phyloP scores from a whole-genome alignment of 73 alveolate genomes.

The Urostyla sp. region DNA sequence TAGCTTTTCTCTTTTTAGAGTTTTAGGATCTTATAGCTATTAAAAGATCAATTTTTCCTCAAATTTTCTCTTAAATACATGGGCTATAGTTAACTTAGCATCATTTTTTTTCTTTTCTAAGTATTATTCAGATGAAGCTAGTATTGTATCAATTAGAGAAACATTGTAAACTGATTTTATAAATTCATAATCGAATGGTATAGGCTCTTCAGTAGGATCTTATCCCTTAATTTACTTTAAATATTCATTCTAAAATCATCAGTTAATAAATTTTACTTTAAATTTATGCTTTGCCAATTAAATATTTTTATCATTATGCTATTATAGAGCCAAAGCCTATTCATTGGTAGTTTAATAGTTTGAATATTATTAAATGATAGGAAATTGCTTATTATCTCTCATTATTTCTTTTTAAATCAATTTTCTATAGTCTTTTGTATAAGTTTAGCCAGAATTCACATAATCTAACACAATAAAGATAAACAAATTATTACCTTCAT shows the following conservation, averaged over 20 bases:
- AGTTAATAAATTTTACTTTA: slow-evolving; percentile 1
- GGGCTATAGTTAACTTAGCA: slow-evolving; percentile 20
- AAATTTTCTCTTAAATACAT: slow-evolving; percentile 46
- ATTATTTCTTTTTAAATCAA: slow-evolving; percentile 5
- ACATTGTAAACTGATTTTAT: slow-evolving; percentile 23
- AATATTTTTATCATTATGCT: neutral
- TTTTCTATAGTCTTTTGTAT: slow-evolving; percentile 5
- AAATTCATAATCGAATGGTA: slow-evolving; percentile 9
- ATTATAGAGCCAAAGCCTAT: neutral
- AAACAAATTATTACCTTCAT: slow-evolving; percentile 6
- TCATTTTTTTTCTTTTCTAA: slow-evolving; percentile 34
- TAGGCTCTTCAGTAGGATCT: neutral
- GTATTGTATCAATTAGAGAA: slow-evolving; percentile 7
- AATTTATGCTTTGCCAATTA: neutral
- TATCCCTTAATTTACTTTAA: neutral
- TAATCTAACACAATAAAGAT: neutral
- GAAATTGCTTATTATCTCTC: neutral
- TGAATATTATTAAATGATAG: slow-evolving; percentile 5
- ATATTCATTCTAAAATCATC: neutral
- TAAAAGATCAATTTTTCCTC: slow-evolving; percentile 37
- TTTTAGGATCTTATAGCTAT: slow-evolving; percentile 53
- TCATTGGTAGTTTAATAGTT: too few species aligned
- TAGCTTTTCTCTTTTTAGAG: slow-evolving; percentile 28
- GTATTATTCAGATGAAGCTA: neutral
- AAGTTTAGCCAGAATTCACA: slow-evolving; percentile 21